A percentile compares a stretch with the other conserved stretches of the same genome.
These are phyloP conservation scores for Wallacemonas collosoma DNA, from an alignment of 208 protist species.

Conservation along the genomic window DNA sequence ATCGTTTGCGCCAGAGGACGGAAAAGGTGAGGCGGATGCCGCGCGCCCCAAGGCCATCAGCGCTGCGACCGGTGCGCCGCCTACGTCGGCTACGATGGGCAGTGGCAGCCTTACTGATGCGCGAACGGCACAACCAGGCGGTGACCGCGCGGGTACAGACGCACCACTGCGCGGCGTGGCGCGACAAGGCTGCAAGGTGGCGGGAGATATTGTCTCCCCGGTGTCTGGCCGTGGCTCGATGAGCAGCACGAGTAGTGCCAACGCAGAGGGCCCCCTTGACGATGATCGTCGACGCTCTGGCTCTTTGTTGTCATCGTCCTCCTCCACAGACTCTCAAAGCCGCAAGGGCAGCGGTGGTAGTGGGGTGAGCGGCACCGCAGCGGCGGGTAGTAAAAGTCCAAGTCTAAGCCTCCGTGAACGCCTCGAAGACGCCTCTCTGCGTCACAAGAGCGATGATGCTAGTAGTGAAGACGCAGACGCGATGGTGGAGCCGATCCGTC, in stretches of 20 bases:
- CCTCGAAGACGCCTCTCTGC: slow-evolving; percentile 9
- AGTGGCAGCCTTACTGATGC: neutral
- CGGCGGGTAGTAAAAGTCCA: neutral
- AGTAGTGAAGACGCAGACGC: slow-evolving; percentile 4
- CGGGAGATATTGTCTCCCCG: neutral
- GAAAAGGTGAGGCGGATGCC: neutral
- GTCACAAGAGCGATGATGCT: slow-evolving; percentile 2
- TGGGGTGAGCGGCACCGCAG: neutral
- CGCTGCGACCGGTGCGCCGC: too few species aligned
- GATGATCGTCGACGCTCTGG: neutral
- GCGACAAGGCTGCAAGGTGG: neutral
- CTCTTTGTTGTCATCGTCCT: neutral
- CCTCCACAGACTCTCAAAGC: neutral
- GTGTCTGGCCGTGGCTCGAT: neutral
- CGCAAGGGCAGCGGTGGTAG: slow-evolving; percentile 2
- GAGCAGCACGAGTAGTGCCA: neutral
- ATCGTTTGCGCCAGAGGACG: neutral
- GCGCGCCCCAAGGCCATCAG: too few species aligned
- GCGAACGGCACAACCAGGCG: neutral
- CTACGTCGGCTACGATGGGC: neutral
- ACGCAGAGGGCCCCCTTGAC: neutral
- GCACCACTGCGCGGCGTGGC: neutral
- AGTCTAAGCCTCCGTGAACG: slow-evolving; percentile 6
- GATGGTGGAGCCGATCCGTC: slow-evolving; percentile 4
- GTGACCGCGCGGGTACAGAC: neutral